Base-by-base conservation (phyloP, 345 rosid genomes). In the Kernera saxatilis region DNA sequence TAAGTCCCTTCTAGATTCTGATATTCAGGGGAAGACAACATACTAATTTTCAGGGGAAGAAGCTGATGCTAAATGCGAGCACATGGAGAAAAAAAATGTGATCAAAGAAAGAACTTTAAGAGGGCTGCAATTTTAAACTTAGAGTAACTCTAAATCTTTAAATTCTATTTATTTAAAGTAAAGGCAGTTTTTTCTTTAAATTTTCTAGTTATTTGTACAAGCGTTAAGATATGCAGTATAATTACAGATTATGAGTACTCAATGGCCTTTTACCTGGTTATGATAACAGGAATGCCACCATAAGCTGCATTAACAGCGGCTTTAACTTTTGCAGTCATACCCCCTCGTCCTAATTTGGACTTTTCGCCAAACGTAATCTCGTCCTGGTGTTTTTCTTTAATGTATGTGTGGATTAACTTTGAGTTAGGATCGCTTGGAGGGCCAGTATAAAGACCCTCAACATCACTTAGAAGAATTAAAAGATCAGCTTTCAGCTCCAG, bases 251-350 rank as follows among this genome's bases (percentile, higher is more conserved):
- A 57, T 14, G 54, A 69, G 35, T 11, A 58, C 2, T 17, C 10
- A 53, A 43, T 23, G 19, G 26, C 40, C 12, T 37, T 15, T 21
- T 80, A 94, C 99, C 98, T 92, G 54, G 99, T 92, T 66, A 94
- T 94, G 77, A 92, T 80, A 57, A 94, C 99, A 75, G 99, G 99
- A 70, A 90, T 78, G 54, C 98, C 97, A 22, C 89, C 95, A 69
- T 81, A 48, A 57, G 99, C 90, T 55, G 98, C 99, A 82, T 70
- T 85, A 44, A 83, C 86, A 64, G 99, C 99, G 78, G 99, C 98
- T 82, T 86, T 89, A 60, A 95, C 99, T 80, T 95, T 95, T 27
- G 99, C 97, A 37, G 93, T 90, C 99, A 92, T 95, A 57, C 99
- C 99, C 8, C 99, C 99, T 87, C 98, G 80, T 78, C 99, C 99